phyloP scores from a whole-genome alignment of 2,329 filamentous ascomycete genomes.

The Bipolaris victoriae region DNA sequence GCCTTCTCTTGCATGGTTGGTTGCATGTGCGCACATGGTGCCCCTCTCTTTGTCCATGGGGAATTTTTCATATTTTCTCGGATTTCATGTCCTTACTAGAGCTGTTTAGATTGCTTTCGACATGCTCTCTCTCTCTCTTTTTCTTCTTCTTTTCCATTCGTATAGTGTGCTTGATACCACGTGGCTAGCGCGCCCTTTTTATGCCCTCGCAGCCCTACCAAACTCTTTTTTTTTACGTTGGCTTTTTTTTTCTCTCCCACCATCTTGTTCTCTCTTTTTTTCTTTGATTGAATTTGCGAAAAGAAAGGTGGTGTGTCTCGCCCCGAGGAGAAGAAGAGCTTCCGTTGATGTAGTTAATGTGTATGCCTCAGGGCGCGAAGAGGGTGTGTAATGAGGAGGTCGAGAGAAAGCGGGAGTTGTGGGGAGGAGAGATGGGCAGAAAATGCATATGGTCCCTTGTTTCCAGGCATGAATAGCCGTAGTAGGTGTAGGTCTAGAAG shows the following conservation, averaged over 20 bases:
- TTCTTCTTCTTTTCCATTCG: slow-evolving; percentile 1
- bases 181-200: slow-evolving; percentile 10
- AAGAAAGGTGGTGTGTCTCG: no score
- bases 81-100: neutral
- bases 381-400: neutral
- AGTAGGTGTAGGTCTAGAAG: neutral
- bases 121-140: neutral
- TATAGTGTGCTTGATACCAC: slow-evolving; percentile 19
- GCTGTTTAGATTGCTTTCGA: neutral
- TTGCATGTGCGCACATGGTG: neutral
- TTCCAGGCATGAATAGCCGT: no score
- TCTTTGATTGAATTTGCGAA: neutral
- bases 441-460: neutral
- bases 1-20: neutral
- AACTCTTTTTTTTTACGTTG: slow-evolving; percentile 1
- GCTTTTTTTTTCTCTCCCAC: neutral
- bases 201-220: slow-evolving; percentile 4
- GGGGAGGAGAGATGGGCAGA: no score
- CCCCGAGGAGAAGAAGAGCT: neutral
- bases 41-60: neutral
- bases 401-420: neutral
- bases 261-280: neutral
- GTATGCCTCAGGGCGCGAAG: neutral
- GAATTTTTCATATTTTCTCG: neutral
- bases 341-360: slow-evolving; percentile 1